A percentile compares a stretch with the other conserved stretches of the same genome.
Conservation (phyloP, 2,329 filamentous ascomycete genomes). For the Cercospora canescens region DNA sequence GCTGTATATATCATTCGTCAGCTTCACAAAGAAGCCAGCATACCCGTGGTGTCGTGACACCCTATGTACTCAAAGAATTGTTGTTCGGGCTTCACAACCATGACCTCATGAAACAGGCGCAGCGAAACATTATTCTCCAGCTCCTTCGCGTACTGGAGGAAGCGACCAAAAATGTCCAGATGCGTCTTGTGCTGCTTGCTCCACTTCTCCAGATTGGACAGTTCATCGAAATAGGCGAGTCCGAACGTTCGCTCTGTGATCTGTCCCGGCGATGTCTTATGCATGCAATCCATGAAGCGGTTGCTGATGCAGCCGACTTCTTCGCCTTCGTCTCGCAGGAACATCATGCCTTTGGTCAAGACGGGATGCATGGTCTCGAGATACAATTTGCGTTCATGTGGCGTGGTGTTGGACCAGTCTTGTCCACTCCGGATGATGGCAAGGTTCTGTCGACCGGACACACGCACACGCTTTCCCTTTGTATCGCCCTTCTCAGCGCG, state of each 20-base stretch:
- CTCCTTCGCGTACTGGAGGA: conserved; percentile 27
- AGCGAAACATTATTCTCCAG: conserved; percentile 25
- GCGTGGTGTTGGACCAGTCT: conserved; percentile 45
- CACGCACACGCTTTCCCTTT: conserved; percentile 28
- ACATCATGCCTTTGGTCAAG: conserved; percentile 46
- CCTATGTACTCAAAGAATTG: conserved; percentile 28
- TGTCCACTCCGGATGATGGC: conserved; percentile 49
- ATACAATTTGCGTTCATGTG: conserved; percentile 46
- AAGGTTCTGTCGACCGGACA: conserved; percentile 44
- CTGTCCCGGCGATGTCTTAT: conserved; percentile 7
- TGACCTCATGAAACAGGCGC: conserved; percentile 27
- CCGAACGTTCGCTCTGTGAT: conserved; percentile 28
- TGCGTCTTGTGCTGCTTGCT: conserved; percentile 30
- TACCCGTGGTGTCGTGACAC: conserved; percentile 26
- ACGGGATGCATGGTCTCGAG: conserved; percentile 49
- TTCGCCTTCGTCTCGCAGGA: conserved; percentile 44
- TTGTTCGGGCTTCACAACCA: conserved; percentile 26
- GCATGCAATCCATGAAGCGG: conserved; percentile 45
- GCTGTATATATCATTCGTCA: too few relatives aligned
- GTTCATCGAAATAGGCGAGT: conserved; percentile 28
- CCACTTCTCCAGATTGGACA: conserved; percentile 25
- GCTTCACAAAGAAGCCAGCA: conserved; percentile 21
- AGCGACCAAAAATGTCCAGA: conserved; percentile 28
- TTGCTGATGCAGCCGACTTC: conserved; percentile 48
- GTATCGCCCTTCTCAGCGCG: conserved; percentile 1